These are phyloP conservation scores for Pythium periplocum DNA, from an alignment of 352 stramenopile genomes.

Conservation along the genomic window DNA sequence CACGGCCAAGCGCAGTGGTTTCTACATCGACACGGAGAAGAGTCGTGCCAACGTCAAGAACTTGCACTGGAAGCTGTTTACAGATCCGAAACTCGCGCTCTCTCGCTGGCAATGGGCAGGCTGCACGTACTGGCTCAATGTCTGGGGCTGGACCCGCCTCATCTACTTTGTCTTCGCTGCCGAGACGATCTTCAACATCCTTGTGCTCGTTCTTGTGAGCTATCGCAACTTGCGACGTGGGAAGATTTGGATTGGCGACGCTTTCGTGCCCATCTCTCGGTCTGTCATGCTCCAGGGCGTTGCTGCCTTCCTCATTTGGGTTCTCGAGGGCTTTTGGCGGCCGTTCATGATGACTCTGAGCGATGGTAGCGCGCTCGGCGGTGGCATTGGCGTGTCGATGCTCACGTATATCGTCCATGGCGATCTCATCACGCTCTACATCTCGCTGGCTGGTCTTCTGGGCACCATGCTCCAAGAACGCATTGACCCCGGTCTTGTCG, in stretches of 20 bases:
- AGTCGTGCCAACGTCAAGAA: constrained; percentile 36
- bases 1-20: constrained; percentile 26
- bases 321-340: constrained; percentile 34
- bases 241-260: constrained; percentile 42
- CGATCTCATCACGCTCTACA: constrained; percentile 28
- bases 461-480: constrained; percentile 24
- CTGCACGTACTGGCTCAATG: constrained; percentile 22
- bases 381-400: constrained; percentile 3
- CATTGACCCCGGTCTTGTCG: constrained; percentile 19
- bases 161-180: constrained; percentile 46
- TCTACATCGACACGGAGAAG: constrained; percentile 20
- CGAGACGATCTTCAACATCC: constrained; percentile 31
- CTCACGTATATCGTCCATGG: constrained; percentile 21
- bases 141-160: constrained; percentile 45
- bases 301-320: constrained; percentile 28
- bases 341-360: constrained; percentile 27
- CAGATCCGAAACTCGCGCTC: constrained; percentile 15
- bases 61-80: constrained; percentile 12
- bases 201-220: constrained; percentile 34
- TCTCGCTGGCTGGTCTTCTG: constrained; percentile 23
- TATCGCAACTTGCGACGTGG: constrained; percentile 24
- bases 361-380: constrained; percentile 7
- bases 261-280: constrained; percentile 38
- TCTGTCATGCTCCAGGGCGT: constrained; percentile 21
- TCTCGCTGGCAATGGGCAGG: constrained; percentile 23